phyloP scores from a whole-genome alignment of 345 rosid genomes.

The Eucalyptus globulus region DNA sequence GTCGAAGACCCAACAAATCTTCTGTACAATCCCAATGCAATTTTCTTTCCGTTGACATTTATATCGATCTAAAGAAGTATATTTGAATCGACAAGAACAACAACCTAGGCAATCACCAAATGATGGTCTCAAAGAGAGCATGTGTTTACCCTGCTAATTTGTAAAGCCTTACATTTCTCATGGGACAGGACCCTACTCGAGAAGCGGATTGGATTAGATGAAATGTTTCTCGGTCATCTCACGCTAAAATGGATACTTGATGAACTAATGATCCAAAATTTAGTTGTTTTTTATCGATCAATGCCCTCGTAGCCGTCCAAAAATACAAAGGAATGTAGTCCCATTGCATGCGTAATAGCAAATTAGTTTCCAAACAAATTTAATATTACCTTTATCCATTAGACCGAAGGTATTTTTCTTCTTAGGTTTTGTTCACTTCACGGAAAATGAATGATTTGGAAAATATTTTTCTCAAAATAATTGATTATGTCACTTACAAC shows the following conservation, averaged over 20 bases:
- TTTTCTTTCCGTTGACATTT: not conserved
- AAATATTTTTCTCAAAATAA: not conserved
- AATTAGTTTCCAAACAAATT: not conserved
- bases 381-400: not conserved
- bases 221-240: not conserved
- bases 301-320: not conserved
- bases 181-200: not conserved
- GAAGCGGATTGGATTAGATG: not conserved
- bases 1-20: not conserved
- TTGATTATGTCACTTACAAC: fast-evolving
- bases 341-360: not conserved
- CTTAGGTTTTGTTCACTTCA: not conserved
- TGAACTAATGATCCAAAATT: not conserved
- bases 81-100: not conserved
- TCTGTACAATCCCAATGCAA: not conserved
- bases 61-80: not conserved
- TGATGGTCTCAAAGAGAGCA: not conserved
- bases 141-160: not conserved
- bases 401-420: not conserved
- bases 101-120: not conserved
- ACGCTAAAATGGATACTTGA: not conserved
- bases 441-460: not conserved
- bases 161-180: not conserved
- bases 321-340: not conserved
- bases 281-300: not conserved